These are phyloP conservation scores for Wallacemonas sp. DNA, from an alignment of 208 protist genomes.

Conservation along the genomic window DNA sequence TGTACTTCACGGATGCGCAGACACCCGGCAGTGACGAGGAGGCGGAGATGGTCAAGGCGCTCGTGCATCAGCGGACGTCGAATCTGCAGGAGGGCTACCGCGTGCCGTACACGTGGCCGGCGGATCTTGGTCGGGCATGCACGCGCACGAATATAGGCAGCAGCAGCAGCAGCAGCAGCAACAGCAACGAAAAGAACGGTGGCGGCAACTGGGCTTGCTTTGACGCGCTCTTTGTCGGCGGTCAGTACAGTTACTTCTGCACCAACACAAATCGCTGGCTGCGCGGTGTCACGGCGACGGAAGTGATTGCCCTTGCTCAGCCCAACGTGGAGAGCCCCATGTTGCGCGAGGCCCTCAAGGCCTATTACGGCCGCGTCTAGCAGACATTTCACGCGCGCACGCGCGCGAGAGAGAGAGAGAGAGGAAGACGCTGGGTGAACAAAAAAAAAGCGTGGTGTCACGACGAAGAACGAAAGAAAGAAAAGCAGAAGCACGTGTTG, in stretches of 20 bases:
- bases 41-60: slow-evolving; percentile 16
- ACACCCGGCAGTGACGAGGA: not conserved
- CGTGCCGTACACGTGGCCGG: slow-evolving; percentile 67
- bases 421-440: no score
- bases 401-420: no score
- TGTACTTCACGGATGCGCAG: slow-evolving; percentile 43
- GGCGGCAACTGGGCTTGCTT: slow-evolving; percentile 70
- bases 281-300: slow-evolving; percentile 75
- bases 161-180: no score
- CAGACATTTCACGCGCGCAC: no score
- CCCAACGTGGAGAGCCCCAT: slow-evolving; percentile 21
- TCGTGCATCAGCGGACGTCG: slow-evolving; percentile 48
- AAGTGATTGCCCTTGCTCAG: slow-evolving; percentile 84
- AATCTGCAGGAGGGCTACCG: slow-evolving; percentile 62
- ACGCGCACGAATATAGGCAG: no score
- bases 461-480: not conserved
- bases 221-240: slow-evolving; percentile 79
- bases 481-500: not conserved
- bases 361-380: slow-evolving; percentile 41
- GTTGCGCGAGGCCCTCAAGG: slow-evolving; percentile 34
- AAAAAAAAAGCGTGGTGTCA: no score
- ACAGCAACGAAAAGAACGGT: no score
- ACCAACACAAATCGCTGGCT: slow-evolving; percentile 78
- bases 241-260: slow-evolving; percentile 87
- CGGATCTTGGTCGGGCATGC: slow-evolving; percentile 39